Percentiles rank a stretch among this genome's conserved stretches.
phyloP scores from a whole-genome alignment of 306 rosid species.

The cucumber (Cucumis sativus) region Cucumber_9930_V3 NC_026657.2:21244501-21245000 shows the following conservation, averaged over 20 bases:
- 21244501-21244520: too few relatives aligned
- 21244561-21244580: too few relatives aligned
- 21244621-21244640: conserved; percentile 46
- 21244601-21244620: too few relatives aligned
- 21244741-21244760: background rate
- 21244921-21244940: background rate
- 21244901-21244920: background rate
- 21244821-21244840: too few relatives aligned
- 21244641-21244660: too few relatives aligned
- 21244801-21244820: too few relatives aligned
- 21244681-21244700: background rate
- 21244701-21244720: background rate
- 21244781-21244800: too few relatives aligned
- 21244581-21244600: too few relatives aligned
- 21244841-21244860: background rate
- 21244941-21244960: background rate
- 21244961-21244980: background rate
- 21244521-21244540: too few relatives aligned
- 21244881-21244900: background rate
- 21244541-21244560: too few relatives aligned
- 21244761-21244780: background rate
- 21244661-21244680: too few relatives aligned
- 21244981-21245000: background rate
- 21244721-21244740: background rate
- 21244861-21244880: background rate